Evolutionary conservation across 257 asterid species (phyloP).

Genomic region (Petunia axillaris): DNA sequence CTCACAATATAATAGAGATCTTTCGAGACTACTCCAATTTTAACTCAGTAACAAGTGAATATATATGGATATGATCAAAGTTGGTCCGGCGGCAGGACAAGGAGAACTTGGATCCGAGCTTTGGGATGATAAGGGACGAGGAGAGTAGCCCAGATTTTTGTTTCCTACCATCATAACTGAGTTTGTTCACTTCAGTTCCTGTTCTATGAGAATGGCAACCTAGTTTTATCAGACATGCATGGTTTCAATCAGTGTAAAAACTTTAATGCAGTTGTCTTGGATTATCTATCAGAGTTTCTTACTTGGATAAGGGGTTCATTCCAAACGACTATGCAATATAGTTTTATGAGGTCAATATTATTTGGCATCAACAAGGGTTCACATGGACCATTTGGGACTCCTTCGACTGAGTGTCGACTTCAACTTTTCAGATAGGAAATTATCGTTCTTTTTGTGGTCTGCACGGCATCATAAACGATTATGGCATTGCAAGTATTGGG

Average conservation of each 20-base stretch:
- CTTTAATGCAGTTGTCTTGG: not conserved
- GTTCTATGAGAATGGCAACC: not conserved
- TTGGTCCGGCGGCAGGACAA: no score
- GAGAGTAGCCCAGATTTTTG: no score
- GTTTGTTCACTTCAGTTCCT: not conserved
- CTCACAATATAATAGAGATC: no score
- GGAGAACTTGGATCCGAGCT: no score
- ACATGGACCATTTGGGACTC: conserved; percentile 48
- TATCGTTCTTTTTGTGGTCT: conserved; percentile 44
- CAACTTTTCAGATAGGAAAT: conserved; percentile 35
- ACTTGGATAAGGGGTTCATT: not conserved
- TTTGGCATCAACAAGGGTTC: conserved; percentile 44
- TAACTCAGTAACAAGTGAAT: no score
- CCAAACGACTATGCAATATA: conserved; percentile 33
- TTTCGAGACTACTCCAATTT: no score
- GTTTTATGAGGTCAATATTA: conserved; percentile 37
- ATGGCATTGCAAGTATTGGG: not conserved
- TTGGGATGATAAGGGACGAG: no score
- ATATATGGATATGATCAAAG: no score
- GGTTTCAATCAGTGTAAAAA: no score
- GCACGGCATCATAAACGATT: conserved; percentile 33
- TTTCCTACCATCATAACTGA: accelerated
- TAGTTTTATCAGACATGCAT: not conserved
- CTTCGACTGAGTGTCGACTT: conserved; percentile 22
- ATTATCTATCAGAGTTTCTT: not conserved